Base-by-base conservation (phyloP, 2,329 filamentous ascomycete species). In the Colletotrichum sp. region DNA sequence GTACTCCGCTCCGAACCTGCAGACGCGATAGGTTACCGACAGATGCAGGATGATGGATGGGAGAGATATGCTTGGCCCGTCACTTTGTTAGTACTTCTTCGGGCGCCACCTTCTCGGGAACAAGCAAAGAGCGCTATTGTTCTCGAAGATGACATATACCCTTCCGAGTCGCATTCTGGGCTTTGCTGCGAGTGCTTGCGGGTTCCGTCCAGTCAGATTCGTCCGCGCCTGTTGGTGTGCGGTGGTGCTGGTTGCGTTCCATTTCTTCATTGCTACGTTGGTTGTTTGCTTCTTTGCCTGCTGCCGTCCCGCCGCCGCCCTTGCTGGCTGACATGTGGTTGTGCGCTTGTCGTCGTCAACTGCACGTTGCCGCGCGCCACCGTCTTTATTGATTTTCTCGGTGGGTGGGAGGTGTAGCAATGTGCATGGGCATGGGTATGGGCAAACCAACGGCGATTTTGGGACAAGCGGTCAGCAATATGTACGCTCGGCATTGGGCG, bases 331-430 rank as follows among this genome's bases (percentile, higher is more conserved):
- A 52, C 43, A 52, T 52, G 43, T 52, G 43, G 43, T 52, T 21
- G 12, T 52, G 43, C 43, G 56, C 26, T 71, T 63, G 56, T 71
- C n/a, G 56, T 71, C n/a, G 32, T 56, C n/a, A 7, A 28, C 26
- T 67, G 73, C 70, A 69, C 69, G 18, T 64, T 73, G 70, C 73
- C 70, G 70, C 70, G 70, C 73, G 73, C 63, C 73, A 56, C 32
- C 32, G 36, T 48, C 6, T 64, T 43, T 18, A 24, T 55, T 13
- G 10, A 28, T 13, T 18, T 36, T 1, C 18, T 24, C 28, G 24
- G 52, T 28, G 7, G 7, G 18, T 7, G 5, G 30, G 48, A 13
- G 18, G 30, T 8, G 24, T 21, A 7, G 36, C 16, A 63, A 52
- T 52, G 43, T 52, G n/a, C 43, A 52, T 52, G 43, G 12, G 28